Base-by-base conservation (phyloP, 495 filamentous ascomycete genomes). In the Penicillium bialowiezense region DNA sequence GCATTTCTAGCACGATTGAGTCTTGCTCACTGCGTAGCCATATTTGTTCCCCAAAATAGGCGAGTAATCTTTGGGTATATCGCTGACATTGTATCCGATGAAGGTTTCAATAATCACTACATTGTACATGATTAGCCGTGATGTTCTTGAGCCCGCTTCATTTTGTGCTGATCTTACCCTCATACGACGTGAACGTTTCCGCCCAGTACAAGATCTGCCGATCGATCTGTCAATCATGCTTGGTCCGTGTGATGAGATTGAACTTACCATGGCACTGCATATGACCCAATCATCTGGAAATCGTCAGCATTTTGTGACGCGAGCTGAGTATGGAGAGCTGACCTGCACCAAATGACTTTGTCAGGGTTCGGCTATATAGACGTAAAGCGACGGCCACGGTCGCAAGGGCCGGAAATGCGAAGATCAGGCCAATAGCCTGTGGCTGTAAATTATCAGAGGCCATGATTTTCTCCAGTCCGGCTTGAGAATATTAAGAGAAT, bases 101-200 rank as follows among this genome's bases (percentile, higher is more conserved):
- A 67, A 75, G 40, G 69, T 71, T 21, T 70, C 71, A 19, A 74
- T 76, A 58, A 79, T 79, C 32, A 71, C 75, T 58, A 14, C n/a
- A n/a, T n/a, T n/a, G 6, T 17, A 28, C 1, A 8, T 43, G 5
- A 28, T 40, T 35, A 28, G 18, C 20, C n/a, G n/a, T 40, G 19
- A 40, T 40, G 19, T n/a, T 18, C 10, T 13, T 13, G 4, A 4
- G n/a, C 14, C 32, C 32, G n/a, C 32, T 34, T 34, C 32, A 7
- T 13, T 7, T 4, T 36, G 21, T 24, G 40, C 28, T 7, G 13
- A 37, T 20, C 38, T 32, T 51, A 51, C 45, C 50, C 34, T 47
- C 47, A 23, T 58, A 54, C 15, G 55, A 46, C 10, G 55, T 51
- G n/a, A 44, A 41, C 0, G 55, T 54, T 37, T 58, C 55, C 21